These are phyloP conservation scores for Dactylorhiza incarnata DNA, from an alignment of 106 monocot species.

Conservation along the genomic window DNA sequence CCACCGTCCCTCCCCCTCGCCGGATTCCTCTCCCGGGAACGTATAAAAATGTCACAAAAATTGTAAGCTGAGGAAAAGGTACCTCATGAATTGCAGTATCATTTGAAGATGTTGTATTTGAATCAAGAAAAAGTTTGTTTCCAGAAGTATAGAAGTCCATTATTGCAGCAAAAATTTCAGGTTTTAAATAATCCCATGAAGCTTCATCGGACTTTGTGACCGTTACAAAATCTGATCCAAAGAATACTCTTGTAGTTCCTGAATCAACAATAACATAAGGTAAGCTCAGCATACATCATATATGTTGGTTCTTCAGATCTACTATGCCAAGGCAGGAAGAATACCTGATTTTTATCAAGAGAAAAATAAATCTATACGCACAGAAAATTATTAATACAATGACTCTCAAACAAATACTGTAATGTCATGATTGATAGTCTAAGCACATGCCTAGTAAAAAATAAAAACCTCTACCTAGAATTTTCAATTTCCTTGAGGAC, in stretches of 20 bases:
- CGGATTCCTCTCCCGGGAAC: too few species aligned
- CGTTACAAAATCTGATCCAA: conserved; percentile 87
- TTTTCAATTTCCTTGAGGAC: too few species aligned
- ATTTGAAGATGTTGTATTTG: conserved; percentile 58
- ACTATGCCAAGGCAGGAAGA: not conserved
- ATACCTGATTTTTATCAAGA: not conserved
- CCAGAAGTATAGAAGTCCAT: conserved; percentile 95
- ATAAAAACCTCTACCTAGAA: too few species aligned
- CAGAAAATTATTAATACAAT: not conserved
- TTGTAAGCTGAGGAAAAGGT: not conserved
- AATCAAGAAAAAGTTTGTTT: conserved; percentile 72
- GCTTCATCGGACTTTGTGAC: conserved; percentile 90
- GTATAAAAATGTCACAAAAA: conserved; percentile 2
- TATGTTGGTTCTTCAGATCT: not conserved
- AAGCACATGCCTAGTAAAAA: too few species aligned
- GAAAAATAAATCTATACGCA: not conserved
- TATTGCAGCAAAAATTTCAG: conserved; percentile 93
- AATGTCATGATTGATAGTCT: not conserved
- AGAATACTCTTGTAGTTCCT: conserved; percentile 87
- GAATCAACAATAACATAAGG: conserved; percentile 11
- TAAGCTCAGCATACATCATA: not conserved
- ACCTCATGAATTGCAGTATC: conserved; percentile 95
- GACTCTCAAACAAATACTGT: not conserved
- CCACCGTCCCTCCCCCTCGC: too few species aligned
- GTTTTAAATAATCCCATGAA: conserved; percentile 90